phyloP scores from a whole-genome alignment of 2,329 filamentous ascomycete species.

The Hymenoscyphus fraxineus region DNA sequence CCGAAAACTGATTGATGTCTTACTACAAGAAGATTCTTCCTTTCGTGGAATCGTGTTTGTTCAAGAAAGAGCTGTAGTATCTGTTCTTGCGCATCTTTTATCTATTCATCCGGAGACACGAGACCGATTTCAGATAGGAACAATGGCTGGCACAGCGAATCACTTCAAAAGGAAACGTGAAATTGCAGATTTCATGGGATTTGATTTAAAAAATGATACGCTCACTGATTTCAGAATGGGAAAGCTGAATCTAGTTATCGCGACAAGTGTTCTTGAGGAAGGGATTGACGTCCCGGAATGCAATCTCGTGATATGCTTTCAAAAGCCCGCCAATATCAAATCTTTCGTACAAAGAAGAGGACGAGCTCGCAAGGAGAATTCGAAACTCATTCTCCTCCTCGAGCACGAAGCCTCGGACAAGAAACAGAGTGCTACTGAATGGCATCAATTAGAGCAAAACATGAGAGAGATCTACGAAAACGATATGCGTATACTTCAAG shows the following conservation, averaged over 20 bases:
- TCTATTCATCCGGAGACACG: slow-evolving; percentile 48
- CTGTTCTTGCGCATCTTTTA: slow-evolving; percentile 49
- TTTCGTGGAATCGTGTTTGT: slow-evolving; percentile 63
- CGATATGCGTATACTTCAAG: slow-evolving; percentile 29
- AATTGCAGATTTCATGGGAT: slow-evolving; percentile 39
- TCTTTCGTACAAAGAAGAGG: slow-evolving; percentile 64
- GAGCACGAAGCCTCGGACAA: slow-evolving; percentile 36
- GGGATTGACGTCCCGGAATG: slow-evolving; percentile 64
- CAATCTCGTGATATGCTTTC: slow-evolving; percentile 62
- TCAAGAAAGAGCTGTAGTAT: slow-evolving; percentile 57
- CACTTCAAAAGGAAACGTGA: slow-evolving; percentile 37
- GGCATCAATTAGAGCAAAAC: slow-evolving; percentile 64
- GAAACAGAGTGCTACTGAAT: slow-evolving; percentile 41
- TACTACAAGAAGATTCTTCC: slow-evolving; percentile 42
- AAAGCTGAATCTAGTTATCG: slow-evolving; percentile 51
- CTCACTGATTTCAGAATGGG: slow-evolving; percentile 52
- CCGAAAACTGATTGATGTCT: slow-evolving; percentile 50
- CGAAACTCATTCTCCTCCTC: slow-evolving; percentile 51
- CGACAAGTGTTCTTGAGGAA: slow-evolving; percentile 60
- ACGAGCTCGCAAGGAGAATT: slow-evolving; percentile 55
- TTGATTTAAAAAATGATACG: slow-evolving; percentile 35
- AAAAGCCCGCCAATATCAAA: slow-evolving; percentile 57
- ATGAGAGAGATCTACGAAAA: slow-evolving; percentile 53
- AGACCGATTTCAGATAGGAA: slow-evolving; percentile 47
- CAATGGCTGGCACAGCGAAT: slow-evolving; percentile 53